Evolutionary conservation across 2,329 filamentous ascomycete genomes (phyloP).

Genomic region (Arthrinium phaeospermum): DNA sequence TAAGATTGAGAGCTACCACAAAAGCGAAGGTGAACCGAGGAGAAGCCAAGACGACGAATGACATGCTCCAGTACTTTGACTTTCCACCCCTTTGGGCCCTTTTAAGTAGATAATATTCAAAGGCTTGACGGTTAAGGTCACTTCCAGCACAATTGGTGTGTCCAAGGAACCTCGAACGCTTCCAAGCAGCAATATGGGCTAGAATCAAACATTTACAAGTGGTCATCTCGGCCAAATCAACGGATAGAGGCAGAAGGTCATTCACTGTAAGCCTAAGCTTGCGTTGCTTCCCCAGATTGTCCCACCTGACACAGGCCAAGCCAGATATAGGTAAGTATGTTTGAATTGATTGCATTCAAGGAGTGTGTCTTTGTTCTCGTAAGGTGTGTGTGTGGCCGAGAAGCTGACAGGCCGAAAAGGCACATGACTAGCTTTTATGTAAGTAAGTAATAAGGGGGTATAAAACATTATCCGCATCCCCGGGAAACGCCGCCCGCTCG

Average conservation of each 20-base stretch:
- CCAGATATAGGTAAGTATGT: neutral
- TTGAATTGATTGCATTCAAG: conserved; percentile 16
- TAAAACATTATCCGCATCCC: conserved; percentile 9
- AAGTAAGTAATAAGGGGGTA: neutral
- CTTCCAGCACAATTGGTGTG: neutral
- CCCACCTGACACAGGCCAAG: conserved; percentile 2
- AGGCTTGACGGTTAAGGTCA: neutral
- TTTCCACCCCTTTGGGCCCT: neutral
- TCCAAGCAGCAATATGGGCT: neutral
- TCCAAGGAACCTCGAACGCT: neutral
- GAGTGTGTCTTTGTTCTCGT: conserved; percentile 1
- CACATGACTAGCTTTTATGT: neutral
- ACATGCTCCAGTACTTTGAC: neutral
- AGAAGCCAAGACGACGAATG: neutral
- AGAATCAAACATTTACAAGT: neutral
- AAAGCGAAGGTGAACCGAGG: neutral
- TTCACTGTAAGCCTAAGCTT: neutral
- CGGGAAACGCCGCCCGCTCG: neutral
- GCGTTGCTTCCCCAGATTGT: neutral
- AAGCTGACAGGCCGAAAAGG: neutral
- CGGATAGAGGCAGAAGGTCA: neutral
- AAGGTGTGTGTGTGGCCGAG: neutral
- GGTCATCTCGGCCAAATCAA: neutral
- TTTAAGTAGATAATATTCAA: neutral
- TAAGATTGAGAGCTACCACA: neutral